phyloP scores from a whole-genome alignment of 768 basidiomycete species.

The Termitomyces titanicus region DNA sequence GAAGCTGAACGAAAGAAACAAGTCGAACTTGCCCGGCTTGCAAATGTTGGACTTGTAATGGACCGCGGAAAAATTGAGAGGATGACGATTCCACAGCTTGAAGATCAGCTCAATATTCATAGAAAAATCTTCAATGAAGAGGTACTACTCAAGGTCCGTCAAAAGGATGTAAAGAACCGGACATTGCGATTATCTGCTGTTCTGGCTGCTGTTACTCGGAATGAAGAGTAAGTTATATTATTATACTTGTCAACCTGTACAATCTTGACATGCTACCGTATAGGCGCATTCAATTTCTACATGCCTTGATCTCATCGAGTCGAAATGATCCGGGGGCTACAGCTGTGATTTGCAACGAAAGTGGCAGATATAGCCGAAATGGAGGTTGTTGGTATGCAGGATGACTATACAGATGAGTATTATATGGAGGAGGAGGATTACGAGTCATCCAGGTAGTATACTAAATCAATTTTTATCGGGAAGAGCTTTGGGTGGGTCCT shows the following conservation, averaged over 20 bases:
- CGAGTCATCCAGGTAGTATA: too few relatives aligned
- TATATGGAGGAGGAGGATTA: too few relatives aligned
- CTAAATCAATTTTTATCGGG: too few relatives aligned
- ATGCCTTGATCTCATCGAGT: too few relatives aligned
- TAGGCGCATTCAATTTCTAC: too few relatives aligned
- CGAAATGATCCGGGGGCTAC: too few relatives aligned
- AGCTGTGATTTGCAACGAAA: too few relatives aligned
- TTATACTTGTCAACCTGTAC: background rate
- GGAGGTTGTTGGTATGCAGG: too few relatives aligned
- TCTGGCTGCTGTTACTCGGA: background rate
- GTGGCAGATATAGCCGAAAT: too few relatives aligned
- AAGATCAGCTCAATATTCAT: background rate
- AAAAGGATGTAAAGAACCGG: background rate
- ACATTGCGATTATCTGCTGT: background rate
- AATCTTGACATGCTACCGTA: too few relatives aligned
- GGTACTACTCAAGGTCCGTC: background rate
- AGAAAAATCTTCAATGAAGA: background rate
- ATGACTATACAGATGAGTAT: too few relatives aligned
- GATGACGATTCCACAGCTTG: background rate
- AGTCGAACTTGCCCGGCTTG: background rate
- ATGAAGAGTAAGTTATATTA: background rate
- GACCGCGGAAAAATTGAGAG: background rate
- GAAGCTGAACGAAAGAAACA: background rate
- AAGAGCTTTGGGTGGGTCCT: too few relatives aligned
- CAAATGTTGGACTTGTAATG: background rate